Evolutionary conservation across 805 yeast species (phyloP).

Genomic region (Wickerhamomyces kurtzmanii): DNA sequence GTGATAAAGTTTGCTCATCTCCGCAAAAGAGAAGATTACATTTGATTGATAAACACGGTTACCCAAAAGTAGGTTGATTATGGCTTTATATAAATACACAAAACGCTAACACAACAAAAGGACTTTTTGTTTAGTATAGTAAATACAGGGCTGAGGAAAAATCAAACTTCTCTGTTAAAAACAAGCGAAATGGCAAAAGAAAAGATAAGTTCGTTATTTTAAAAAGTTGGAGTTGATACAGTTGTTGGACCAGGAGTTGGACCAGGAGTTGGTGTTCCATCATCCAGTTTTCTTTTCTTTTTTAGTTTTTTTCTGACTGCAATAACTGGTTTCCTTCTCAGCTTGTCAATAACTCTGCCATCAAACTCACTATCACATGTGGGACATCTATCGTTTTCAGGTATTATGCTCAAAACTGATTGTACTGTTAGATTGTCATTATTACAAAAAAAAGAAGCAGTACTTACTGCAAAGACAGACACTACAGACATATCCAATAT

Average conservation of each 20-base stretch:
- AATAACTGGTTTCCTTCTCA: conserved; percentile 54
- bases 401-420: conserved; percentile 49
- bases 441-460: conserved; percentile 4
- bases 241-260: too few species aligned
- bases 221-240: background rate
- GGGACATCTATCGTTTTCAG: conserved; percentile 65
- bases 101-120: too few species aligned
- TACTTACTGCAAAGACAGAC: conserved; percentile 73
- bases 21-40: conserved; percentile 35
- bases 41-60: conserved; percentile 38
- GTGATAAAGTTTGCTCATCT: conserved; percentile 28
- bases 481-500: conserved; percentile 89
- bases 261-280: conserved; percentile 1
- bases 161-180: conserved; percentile 5
- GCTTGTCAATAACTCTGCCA: conserved; percentile 41
- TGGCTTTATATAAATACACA: too few species aligned
- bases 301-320: conserved; percentile 23
- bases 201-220: background rate
- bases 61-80: too few species aligned
- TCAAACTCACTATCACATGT: conserved; percentile 81
- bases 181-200: background rate
- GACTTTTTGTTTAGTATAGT: conserved; percentile 21
- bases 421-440: background rate
- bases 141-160: conserved; percentile 16
- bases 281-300: conserved; percentile 22